These are phyloP conservation scores for Heliamphora pulchella DNA, from an alignment of 179 eudicot species.

Conservation along the genomic window DNA sequence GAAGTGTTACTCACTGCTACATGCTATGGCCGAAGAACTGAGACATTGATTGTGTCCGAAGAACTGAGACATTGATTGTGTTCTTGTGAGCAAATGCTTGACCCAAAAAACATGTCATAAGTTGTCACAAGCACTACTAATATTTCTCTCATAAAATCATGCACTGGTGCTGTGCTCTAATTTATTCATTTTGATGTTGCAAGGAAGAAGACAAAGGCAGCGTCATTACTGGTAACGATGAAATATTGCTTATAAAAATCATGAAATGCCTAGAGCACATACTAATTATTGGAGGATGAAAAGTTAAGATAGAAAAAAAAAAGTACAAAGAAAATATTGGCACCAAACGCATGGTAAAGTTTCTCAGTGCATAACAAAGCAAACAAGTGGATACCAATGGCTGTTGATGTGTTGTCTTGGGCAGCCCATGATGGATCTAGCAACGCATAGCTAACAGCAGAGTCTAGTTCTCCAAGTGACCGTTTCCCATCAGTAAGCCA, in stretches of 20 bases:
- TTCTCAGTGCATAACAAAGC: background rate
- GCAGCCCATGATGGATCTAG: slow-evolving; percentile 94
- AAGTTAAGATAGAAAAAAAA: background rate
- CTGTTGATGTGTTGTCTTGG: slow-evolving; percentile 93
- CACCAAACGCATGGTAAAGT: background rate
- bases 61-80: background rate
- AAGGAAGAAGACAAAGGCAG: background rate
- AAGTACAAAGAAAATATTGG: background rate
- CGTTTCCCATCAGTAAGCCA: slow-evolving; percentile 83
- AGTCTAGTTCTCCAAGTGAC: slow-evolving; percentile 74
- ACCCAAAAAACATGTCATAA: background rate
- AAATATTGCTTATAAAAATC: background rate
- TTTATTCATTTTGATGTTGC: background rate
- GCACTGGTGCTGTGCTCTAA: background rate
- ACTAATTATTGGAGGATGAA: background rate
- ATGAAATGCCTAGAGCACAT: background rate
- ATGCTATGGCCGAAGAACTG: background rate
- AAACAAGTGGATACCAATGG: slow-evolving; percentile 50
- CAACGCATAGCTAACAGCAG: slow-evolving; percentile 91
- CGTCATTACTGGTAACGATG: background rate
- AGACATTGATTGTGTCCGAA: background rate
- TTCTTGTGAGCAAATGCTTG: background rate
- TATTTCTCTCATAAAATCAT: background rate
- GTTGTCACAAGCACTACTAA: background rate
- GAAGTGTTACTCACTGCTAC: background rate